Evolutionary conservation across 805 yeast genomes (phyloP).

Genomic region (Suhomyces sp.): DNA sequence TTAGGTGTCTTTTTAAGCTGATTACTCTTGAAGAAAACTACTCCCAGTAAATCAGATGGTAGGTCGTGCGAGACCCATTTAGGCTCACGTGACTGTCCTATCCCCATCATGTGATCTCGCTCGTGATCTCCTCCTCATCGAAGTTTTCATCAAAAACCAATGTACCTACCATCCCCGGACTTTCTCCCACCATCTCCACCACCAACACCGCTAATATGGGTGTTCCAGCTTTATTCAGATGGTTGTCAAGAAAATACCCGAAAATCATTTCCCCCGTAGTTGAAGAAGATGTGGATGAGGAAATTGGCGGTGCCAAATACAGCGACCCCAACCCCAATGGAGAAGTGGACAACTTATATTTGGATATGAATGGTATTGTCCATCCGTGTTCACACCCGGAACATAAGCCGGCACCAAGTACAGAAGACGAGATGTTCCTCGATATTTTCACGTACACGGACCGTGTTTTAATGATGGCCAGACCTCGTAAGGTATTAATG

Average conservation of each 20-base stretch:
- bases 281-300: conserved; percentile 66
- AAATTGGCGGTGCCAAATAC: conserved; percentile 62
- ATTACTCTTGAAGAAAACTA: no score
- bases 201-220: conserved; percentile 53
- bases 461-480: conserved; percentile 86
- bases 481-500: conserved; percentile 89
- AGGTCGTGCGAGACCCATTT: no score
- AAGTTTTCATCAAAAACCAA: no score
- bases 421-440: conserved; percentile 94
- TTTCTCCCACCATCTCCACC: conserved; percentile 1
- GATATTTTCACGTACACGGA: conserved; percentile 93
- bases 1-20: no score
- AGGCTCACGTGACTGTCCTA: no score
- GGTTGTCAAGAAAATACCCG: conserved; percentile 92
- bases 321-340: conserved; percentile 88
- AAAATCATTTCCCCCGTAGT: conserved; percentile 88
- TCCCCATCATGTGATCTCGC: no score
- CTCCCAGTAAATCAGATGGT: no score
- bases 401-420: conserved; percentile 91
- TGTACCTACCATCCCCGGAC: no score
- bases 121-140: no score
- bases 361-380: conserved; percentile 98
- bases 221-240: conserved; percentile 96
- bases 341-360: conserved; percentile 86
- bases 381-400: conserved; percentile 99